These are phyloP conservation scores for Hymenochaete sp. DNA, from an alignment of 1,284 basidiomycete genomes.

Conservation along the genomic window DNA sequence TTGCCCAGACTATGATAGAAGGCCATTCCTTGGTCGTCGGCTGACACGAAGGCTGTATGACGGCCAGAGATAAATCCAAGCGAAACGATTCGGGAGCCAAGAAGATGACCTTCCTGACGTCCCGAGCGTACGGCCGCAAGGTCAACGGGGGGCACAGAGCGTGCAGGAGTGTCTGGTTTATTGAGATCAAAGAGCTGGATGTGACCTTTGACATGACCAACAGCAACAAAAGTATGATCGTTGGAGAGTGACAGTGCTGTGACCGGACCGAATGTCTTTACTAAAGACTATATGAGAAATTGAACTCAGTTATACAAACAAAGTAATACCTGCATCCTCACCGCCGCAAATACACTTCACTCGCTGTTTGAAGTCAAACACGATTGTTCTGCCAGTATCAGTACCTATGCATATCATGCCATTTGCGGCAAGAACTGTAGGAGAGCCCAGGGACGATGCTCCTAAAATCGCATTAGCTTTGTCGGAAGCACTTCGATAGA, in stretches of 20 bases:
- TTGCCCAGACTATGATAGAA: conserved; percentile 96
- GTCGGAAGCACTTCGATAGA: conserved; percentile 46
- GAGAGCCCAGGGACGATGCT: conserved; percentile 47
- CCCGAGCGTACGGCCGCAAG: conserved; percentile 66
- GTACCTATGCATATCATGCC: conserved; percentile 90
- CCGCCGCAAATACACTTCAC: conserved; percentile 72
- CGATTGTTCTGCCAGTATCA: conserved; percentile 65
- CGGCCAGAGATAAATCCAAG: conserved; percentile 89
- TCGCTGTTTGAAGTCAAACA: conserved; percentile 89
- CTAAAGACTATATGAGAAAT: conserved; percentile 29
- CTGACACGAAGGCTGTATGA: conserved; percentile 89
- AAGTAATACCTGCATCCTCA: conserved; percentile 50
- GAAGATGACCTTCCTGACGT: conserved; percentile 86
- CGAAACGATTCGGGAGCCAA: conserved; percentile 77
- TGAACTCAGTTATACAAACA: conserved; percentile 9
- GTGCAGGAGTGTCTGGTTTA: conserved; percentile 55
- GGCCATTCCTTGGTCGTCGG: conserved; percentile 85
- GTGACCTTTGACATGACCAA: conserved; percentile 81
- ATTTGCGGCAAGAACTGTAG: conserved; percentile 78
- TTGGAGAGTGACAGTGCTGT: conserved; percentile 87
- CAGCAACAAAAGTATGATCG: conserved; percentile 89
- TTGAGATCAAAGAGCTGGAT: conserved; percentile 84
- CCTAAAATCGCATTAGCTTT: conserved; percentile 60
- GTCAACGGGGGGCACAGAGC: conserved; percentile 68
- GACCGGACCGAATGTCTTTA: conserved; percentile 64